Evolutionary conservation across 345 rosid species (phyloP).

Genomic region (Brassica juncea): DNA sequence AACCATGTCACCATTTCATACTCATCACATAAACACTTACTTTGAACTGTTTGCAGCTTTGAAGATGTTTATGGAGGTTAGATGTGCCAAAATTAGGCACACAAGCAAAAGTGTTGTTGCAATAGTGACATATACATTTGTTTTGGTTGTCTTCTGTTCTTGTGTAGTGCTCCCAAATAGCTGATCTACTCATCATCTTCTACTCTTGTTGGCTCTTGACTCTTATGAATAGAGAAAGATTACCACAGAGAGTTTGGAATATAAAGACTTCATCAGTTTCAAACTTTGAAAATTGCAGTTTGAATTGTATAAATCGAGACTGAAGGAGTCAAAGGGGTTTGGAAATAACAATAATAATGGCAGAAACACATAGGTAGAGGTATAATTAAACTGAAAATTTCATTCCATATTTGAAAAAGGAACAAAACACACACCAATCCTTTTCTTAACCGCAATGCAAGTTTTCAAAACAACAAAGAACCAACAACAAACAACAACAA

Average conservation of each 20-base stretch:
- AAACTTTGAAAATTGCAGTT: no score
- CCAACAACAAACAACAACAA: neutral
- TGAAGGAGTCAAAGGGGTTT: neutral
- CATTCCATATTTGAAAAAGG: neutral
- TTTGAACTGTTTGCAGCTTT: neutral
- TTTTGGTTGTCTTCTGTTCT: neutral
- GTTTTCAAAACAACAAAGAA: neutral
- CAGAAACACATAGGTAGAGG: neutral
- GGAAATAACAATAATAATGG: neutral
- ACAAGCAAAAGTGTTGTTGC: neutral
- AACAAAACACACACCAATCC: neutral
- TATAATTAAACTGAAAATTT: neutral
- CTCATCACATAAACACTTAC: neutral
- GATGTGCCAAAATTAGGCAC: neutral
- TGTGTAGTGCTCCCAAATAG: neutral
- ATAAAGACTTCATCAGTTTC: neutral
- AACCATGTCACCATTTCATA: no score
- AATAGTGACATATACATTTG: neutral
- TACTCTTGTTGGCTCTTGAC: neutral
- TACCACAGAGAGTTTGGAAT: neutral
- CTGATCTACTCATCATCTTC: neutral
- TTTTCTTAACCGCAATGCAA: neutral
- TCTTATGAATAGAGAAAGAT: neutral
- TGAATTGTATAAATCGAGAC: neutral
- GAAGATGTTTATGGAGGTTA: neutral